Percentiles rank a stretch among this genome's conserved stretches.
Evolutionary conservation across 352 stramenopile species (phyloP).

Genomic region (Poterioochromonas sp.): DNA sequence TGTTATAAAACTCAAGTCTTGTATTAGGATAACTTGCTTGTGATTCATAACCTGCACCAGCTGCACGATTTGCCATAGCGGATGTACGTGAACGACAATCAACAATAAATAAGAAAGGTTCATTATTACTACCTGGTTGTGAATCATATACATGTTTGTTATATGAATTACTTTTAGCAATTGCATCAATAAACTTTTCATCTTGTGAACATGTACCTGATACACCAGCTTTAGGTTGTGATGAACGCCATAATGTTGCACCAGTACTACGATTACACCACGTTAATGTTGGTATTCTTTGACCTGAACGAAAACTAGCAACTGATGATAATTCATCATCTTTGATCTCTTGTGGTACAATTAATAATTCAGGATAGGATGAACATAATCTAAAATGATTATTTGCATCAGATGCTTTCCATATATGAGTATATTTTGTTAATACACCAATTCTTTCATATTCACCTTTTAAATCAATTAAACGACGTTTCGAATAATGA

Average conservation of each 20-base stretch:
- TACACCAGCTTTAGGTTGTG: conserved; percentile 73
- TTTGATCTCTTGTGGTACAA: conserved; percentile 68
- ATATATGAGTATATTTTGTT: background rate
- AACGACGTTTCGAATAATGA: background rate
- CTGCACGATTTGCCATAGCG: conserved; percentile 69
- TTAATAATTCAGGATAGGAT: conserved; percentile 76
- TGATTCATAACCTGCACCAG: conserved; percentile 73
- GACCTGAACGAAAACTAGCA: conserved; percentile 72
- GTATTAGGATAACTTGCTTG: conserved; percentile 59
- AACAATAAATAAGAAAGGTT: conserved; percentile 50
- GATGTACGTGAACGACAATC: conserved; percentile 76
- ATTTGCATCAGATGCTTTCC: conserved; percentile 37
- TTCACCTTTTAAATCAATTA: background rate
- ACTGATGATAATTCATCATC: conserved; percentile 72
- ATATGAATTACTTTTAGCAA: background rate
- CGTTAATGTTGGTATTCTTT: conserved; percentile 70
- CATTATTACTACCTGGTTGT: background rate
- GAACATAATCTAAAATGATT: conserved; percentile 66
- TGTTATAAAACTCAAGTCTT: conserved; percentile 70
- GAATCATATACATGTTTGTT: background rate
- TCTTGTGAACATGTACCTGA: background rate
- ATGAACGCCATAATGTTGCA: conserved; percentile 74
- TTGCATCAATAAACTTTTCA: background rate
- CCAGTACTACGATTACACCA: conserved; percentile 71
- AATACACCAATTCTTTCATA: background rate